Base-by-base conservation (phyloP, 805 yeast species). In the Suhomyces kilbournensis region DNA sequence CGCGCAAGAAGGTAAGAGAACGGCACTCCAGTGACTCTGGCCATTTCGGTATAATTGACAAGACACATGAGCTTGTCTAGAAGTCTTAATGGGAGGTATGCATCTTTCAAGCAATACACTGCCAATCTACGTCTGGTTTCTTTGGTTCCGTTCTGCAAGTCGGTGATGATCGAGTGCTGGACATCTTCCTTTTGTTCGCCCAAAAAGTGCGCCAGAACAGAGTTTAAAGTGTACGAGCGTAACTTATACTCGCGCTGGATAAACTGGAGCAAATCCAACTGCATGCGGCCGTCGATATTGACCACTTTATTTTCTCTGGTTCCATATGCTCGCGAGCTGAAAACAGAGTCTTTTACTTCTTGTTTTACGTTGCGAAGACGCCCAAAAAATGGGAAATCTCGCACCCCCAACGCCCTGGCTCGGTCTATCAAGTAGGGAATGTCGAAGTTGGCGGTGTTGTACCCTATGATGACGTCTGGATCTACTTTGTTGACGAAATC, bases 11-110 rank as follows among this genome's bases (percentile, higher is more conserved):
- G 77, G 64, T 84, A 93, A 0, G 97, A 87, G 63, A 94, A 90
- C 0, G 99, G 99, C 9, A 94, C 98, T 58, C 99, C 99, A 0
- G 99, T 94, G 25, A 94, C 99, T 75, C 99, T 86, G 1, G 99
- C 97, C 99, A 94, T 94, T 71, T 94, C 99, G 0, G 97, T 93
- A 70, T 94, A 94, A 64, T 94, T 94, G 55, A 96, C 96, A 55
- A 94, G 76, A 61, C 97, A 91, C 99, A 94, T 96, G 50, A 94
- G 78, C 63, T 93, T 96, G 57, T 93, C 97, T 61, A 92, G 70
- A 35, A 94, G 76, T 57, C 99, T 75, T 60, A 94, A 65, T 1
- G 99, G 99, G 45, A 94, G 75, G 63, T 87, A 92, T 0, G 99
- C 97, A 76, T 94, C 99, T 63, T 94, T 94, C 62, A 94, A 75